Evolutionary conservation across 768 basidiomycete species (phyloP), one percentile per base, ranked within the genome.

Genomic region (Cystobasidium ongulense): DNA sequence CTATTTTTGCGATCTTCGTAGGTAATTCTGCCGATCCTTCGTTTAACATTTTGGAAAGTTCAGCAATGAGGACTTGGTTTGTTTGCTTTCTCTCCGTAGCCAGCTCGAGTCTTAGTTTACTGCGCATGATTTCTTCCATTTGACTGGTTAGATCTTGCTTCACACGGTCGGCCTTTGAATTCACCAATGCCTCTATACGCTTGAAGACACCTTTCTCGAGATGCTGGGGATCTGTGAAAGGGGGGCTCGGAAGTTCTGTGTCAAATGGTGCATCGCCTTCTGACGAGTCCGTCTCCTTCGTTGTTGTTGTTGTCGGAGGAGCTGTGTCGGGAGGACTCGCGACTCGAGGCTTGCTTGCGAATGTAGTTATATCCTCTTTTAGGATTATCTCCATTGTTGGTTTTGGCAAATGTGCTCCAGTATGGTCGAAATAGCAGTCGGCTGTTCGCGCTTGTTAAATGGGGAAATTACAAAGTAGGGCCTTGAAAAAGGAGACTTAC

Each of bases 341-440:
- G 43, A 46, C 43, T 46, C 13, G 43, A 46, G 13, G 43, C 13
- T 13, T 13, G 13, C n/a, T n/a, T n/a, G 43, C n/a, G 43, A n/a
- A n/a, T n/a, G n/a, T n/a, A n/a, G n/a, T n/a, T n/a, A n/a, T n/a
- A n/a, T n/a, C n/a, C n/a, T n/a, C n/a, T n/a, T 21, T 50, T 50
- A 21, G 46, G 18, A 7, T 27, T 4, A 29, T 13, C 57, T 59
- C 25, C 5, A 29, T 29, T 10, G 4, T 2, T 13, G 27, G 5
- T 21, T 10, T 23, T 21, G 4, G 25, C 57, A 23, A 31, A 59
- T 5, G 57, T 35, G 25, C 57, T 29, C 25, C 33, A 29, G 4
- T 35, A 27, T 59, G 57, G 57, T 59, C 57, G 33, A 59, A 59
- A 35, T 59, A 59, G 33, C 57, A 59, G 21, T 59, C 57, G n/a